Evolutionary conservation across 768 basidiomycete genomes (phyloP), one percentile per base, ranked within the genome.

Genomic region (Candolleomyces efflorescens): DNA sequence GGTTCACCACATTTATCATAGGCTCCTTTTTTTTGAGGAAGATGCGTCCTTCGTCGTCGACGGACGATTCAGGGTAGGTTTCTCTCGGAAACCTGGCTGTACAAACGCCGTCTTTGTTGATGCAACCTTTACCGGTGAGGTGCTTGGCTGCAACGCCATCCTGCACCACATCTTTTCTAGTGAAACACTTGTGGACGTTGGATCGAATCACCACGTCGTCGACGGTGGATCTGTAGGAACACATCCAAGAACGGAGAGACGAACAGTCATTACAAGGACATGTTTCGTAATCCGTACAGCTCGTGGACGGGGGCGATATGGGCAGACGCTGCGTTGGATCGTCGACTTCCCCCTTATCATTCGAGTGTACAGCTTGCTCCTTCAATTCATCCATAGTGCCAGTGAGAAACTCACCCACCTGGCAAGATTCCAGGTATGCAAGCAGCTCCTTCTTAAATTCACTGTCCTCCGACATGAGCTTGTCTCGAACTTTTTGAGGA

Each of bases 1-100:
- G 56, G 6, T 65, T 67, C n/a, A 72, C 64, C 0, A 64, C 73
- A 54, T 81, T 81, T 0, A 79, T 61, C 71, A n/a, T n/a, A n/a
- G 62, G 66, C 6, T 64, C 44, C 49, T 79, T 75, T 59, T 74
- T 74, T 62, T 69, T 68, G 60, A 73, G 61, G 59, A 63, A 58
- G 9, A 70, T 44, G 54, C 58, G 52, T 5, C 71, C 76, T 18
- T 70, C 70, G 0, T 64, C 36, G 52, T 72, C 71, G 2, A 75
- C 62, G 2, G 50, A 32, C 0, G 69, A 67, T 37, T 63, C n/a
- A 2, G 26, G 1, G 59, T 56, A 63, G 0, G 67, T 13, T 56
- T 11, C 70, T 51, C 11, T n/a, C n/a, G 77, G 76, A 66, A 78
- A 79, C 0, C 70, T 41, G 0, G 70, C 68, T 38, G 64, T 66